Percentiles rank a stretch among this genome's conserved stretches.
These are phyloP conservation scores for Talaromyces sp. DNA, from an alignment of 2,329 filamentous ascomycete species.

Conservation along the genomic window DNA sequence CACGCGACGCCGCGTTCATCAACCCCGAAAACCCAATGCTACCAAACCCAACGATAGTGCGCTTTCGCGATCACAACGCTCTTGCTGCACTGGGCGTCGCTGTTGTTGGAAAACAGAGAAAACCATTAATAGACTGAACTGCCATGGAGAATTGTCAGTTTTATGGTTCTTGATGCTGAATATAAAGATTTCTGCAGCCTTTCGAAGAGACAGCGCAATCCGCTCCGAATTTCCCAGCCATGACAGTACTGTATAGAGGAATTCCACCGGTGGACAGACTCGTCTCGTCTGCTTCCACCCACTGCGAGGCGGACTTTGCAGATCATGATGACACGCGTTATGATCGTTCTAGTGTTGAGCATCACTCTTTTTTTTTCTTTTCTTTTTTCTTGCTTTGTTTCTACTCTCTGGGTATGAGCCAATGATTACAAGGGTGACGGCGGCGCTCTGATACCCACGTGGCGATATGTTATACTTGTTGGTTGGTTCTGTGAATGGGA, in stretches of 20 bases:
- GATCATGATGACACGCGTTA: not conserved
- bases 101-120: conserved; percentile 57
- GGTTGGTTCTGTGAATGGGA: not conserved
- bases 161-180: not conserved
- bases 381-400: too few species aligned
- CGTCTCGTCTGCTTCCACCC: not conserved
- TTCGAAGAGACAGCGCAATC: not conserved
- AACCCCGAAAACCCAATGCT: conserved; percentile 88
- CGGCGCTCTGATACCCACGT: not conserved
- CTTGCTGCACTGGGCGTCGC: conserved; percentile 57
- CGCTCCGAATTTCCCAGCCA: not conserved
- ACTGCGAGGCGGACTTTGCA: not conserved
- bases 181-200: not conserved
- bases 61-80: conserved; percentile 65
- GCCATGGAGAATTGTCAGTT: not conserved
- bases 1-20: conserved; percentile 83
- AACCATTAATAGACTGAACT: conserved; percentile 60
- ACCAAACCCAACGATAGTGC: conserved; percentile 77
- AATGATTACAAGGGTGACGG: not conserved
- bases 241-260: not conserved
- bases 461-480: not conserved
- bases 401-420: not conserved
- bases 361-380: not conserved
- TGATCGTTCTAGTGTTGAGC: not conserved
- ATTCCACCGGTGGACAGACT: not conserved